Conservation (phyloP, 1,139 yeast species). For the Saccharomyces hybrid region DNA sequence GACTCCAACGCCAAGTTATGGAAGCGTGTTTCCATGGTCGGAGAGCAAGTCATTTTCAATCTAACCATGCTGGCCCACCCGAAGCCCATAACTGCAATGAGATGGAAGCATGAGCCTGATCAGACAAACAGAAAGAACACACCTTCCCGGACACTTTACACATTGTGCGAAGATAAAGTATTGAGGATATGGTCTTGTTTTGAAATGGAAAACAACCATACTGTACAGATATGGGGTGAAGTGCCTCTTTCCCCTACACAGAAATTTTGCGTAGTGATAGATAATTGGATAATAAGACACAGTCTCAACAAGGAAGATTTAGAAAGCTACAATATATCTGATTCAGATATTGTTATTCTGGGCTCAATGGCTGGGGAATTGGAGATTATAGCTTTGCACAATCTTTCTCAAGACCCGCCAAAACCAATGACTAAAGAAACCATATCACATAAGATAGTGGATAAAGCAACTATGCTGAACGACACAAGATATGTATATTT, state of each 20-base stretch:
- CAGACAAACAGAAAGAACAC: slow-evolving; percentile 30
- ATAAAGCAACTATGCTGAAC: slow-evolving; percentile 26
- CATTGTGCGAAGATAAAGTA: slow-evolving; percentile 47
- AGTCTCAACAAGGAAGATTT: slow-evolving; percentile 28
- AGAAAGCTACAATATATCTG: slow-evolving; percentile 25
- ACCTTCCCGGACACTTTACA: slow-evolving; percentile 38
- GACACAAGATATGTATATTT: slow-evolving; percentile 32
- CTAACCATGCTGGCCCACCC: slow-evolving; percentile 63
- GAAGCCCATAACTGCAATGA: slow-evolving; percentile 44
- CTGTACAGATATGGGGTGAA: slow-evolving; percentile 54
- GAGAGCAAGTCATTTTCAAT: slow-evolving; percentile 64
- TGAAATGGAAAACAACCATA: slow-evolving; percentile 51
- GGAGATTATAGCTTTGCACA: slow-evolving; percentile 43
- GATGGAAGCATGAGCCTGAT: slow-evolving; percentile 43
- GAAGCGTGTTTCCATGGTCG: slow-evolving; percentile 62
- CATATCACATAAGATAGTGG: slow-evolving; percentile 19
- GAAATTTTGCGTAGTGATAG: slow-evolving; percentile 47
- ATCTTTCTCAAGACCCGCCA: slow-evolving; percentile 46
- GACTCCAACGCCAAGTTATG: slow-evolving; percentile 71
- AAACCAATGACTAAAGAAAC: slow-evolving; percentile 29
- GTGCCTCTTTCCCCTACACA: slow-evolving; percentile 38
- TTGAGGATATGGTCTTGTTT: slow-evolving; percentile 70
- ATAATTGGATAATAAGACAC: slow-evolving; percentile 44
- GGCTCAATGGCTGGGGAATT: slow-evolving; percentile 41
- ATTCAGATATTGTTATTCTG: slow-evolving; percentile 52